Conservation (phyloP, 768 basidiomycete species). For the Chalciporus piperatus region DNA sequence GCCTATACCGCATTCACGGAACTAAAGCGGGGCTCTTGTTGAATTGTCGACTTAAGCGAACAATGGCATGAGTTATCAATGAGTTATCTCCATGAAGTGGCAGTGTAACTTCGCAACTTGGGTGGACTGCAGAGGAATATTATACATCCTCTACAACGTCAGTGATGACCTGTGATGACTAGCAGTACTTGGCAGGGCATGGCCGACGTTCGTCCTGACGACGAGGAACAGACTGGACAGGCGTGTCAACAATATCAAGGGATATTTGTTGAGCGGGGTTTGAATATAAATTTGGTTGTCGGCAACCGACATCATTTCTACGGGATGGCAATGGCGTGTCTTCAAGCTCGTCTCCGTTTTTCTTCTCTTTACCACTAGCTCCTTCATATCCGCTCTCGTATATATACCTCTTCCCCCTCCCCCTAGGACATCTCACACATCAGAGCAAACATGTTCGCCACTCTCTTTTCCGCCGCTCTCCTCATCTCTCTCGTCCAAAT, state of each 20-base stretch:
- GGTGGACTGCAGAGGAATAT: too few relatives aligned
- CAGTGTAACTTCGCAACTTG: too few relatives aligned
- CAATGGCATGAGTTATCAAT: too few relatives aligned
- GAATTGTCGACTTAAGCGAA: too few relatives aligned
- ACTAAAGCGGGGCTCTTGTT: too few relatives aligned
- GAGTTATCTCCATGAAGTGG: too few relatives aligned
- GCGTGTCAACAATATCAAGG: not conserved
- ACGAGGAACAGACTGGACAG: not conserved
- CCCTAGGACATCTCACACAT: not conserved
- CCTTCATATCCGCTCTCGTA: conserved; percentile 17
- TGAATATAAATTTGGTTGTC: conserved; percentile 10
- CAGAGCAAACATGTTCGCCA: conserved; percentile 62
- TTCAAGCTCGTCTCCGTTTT: not conserved
- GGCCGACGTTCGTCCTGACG: not conserved
- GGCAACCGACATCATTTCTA: too few relatives aligned
- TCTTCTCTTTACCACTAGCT: not conserved
- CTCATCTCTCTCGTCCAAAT: conserved; percentile 51
- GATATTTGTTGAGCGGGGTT: conserved; percentile 19
- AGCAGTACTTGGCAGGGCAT: too few relatives aligned
- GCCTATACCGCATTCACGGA: too few relatives aligned
- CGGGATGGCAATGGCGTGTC: not conserved
- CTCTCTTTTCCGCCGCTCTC: conserved; percentile 74
- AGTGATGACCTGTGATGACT: too few relatives aligned
- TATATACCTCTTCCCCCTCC: conserved; percentile 7
- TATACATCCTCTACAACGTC: too few relatives aligned